Evolutionary conservation across 129 eudicot genomes (phyloP).

Genomic region (Lactuca saligna): DNA sequence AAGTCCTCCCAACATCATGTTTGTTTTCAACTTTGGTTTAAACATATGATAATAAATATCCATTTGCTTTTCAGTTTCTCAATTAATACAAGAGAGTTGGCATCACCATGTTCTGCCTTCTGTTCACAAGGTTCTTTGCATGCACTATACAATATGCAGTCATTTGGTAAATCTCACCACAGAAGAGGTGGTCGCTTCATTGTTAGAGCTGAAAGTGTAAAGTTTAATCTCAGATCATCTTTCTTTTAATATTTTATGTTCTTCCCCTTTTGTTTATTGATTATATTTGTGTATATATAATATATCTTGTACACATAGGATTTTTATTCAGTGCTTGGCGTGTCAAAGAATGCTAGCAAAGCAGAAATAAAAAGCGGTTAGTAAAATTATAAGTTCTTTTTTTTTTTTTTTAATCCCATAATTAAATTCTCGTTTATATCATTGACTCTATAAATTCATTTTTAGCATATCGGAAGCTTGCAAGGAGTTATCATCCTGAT

Average conservation of each 20-base stretch:
- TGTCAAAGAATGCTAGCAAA: constrained; percentile 83
- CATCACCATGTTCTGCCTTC: constrained; percentile 48
- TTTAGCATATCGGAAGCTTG: constrained; percentile 96
- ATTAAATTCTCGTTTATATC: background rate
- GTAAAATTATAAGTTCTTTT: constrained; percentile 26
- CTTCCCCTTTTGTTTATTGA: constrained; percentile 6
- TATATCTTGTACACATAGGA: constrained; percentile 48
- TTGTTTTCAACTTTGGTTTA: too few relatives aligned
- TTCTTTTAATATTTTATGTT: background rate
- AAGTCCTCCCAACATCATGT: too few relatives aligned
- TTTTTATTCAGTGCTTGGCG: constrained; percentile 81
- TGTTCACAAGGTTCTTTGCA: constrained; percentile 51
- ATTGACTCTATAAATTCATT: constrained; percentile 3
- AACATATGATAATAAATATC: background rate
- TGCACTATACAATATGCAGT: constrained; percentile 39
- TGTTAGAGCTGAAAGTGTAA: constrained; percentile 78
- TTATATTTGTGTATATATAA: background rate
- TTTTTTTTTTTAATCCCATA: constrained; percentile 7
- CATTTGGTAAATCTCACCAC: constrained; percentile 34
- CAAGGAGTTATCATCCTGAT: constrained; percentile 94
- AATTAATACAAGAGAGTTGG: constrained; percentile 51
- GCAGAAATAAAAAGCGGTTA: constrained; percentile 92
- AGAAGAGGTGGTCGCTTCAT: constrained; percentile 54
- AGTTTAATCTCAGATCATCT: constrained; percentile 33
- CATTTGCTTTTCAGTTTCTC: constrained; percentile 49